A percentile compares a stretch with the other conserved stretches of the same genome.
phyloP scores from a whole-genome alignment of 1,284 basidiomycete genomes.

The Apiotrichum brassicae region DNA sequence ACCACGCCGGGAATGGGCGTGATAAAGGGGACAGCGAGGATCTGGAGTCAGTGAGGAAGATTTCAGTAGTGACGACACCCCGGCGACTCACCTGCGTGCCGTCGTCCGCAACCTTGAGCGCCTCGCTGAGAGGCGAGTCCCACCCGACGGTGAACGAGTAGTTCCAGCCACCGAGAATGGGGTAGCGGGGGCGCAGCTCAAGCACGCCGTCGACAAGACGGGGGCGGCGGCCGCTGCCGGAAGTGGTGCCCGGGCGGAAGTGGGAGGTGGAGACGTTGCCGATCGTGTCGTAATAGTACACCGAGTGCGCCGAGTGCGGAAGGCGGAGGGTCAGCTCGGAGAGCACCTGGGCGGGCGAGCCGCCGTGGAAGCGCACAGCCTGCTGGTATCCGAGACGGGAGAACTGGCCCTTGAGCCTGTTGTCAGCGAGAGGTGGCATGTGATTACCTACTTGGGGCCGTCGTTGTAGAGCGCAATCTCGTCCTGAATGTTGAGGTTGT shows the following conservation, averaged over 20 bases:
- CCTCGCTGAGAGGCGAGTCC: constrained; percentile 72
- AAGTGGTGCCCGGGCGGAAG: constrained; percentile 55
- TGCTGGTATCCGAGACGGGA: constrained; percentile 85
- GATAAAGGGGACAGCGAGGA: constrained; percentile 79
- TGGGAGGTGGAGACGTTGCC: constrained; percentile 96
- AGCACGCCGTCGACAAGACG: constrained; percentile 52
- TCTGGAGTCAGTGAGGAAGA: constrained; percentile 17
- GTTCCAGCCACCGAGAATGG: constrained; percentile 94
- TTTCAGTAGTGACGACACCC: not conserved
- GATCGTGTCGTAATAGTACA: constrained; percentile 83
- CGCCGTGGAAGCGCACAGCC: constrained; percentile 56
- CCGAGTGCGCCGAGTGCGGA: constrained; percentile 69
- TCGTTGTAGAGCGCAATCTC: constrained; percentile 76
- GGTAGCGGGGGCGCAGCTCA: constrained; percentile 84
- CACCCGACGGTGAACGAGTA: constrained; percentile 91
- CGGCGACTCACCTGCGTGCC: constrained; percentile 50
- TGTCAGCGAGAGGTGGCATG: not conserved
- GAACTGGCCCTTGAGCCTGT: constrained; percentile 92
- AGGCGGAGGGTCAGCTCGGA: constrained; percentile 61
- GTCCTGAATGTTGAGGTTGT: constrained; percentile 89
- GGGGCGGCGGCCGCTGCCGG: constrained; percentile 49
- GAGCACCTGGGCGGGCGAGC: constrained; percentile 62
- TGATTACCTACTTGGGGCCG: constrained; percentile 72
- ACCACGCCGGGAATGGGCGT: constrained; percentile 73
- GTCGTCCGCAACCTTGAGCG: constrained; percentile 49